Evolutionary conservation across 495 filamentous ascomycete species (phyloP).

Genomic region (Bryoglossum gracile): DNA sequence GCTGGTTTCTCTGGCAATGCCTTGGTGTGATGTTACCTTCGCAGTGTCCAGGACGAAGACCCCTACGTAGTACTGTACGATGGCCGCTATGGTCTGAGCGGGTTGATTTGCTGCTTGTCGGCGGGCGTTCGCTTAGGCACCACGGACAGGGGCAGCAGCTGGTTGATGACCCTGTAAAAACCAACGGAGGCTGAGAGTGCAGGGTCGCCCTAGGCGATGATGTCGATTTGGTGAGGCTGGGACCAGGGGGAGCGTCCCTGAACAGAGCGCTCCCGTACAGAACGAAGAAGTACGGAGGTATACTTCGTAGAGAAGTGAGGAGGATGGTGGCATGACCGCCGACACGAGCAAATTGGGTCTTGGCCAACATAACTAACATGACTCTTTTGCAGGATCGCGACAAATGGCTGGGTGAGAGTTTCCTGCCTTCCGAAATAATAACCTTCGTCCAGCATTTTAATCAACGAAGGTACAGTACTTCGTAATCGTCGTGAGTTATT

Average conservation of each 20-base stretch:
- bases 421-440: too few species aligned
- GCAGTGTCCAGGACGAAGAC: neutral
- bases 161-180: neutral
- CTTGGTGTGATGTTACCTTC: constrained; percentile 1
- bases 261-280: too few species aligned
- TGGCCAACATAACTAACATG: too few species aligned
- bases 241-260: neutral
- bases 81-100: neutral
- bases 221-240: constrained; percentile 6
- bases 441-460: too few species aligned
- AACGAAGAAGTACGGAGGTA: too few species aligned
- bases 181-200: neutral
- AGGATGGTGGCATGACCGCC: too few species aligned
- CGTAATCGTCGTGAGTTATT: too few species aligned
- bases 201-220: constrained; percentile 2
- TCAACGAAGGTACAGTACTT: too few species aligned
- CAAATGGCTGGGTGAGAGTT: too few species aligned
- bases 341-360: too few species aligned
- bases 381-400: too few species aligned
- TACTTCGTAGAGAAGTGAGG: too few species aligned
- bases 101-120: neutral
- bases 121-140: neutral
- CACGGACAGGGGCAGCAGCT: neutral
- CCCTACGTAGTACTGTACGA: neutral
- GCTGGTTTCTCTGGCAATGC: constrained; percentile 4